Evolutionary conservation across 805 yeast species (phyloP), one percentile per base, ranked within the genome.

Genomic region (Jamesozyma lodderae): DNA sequence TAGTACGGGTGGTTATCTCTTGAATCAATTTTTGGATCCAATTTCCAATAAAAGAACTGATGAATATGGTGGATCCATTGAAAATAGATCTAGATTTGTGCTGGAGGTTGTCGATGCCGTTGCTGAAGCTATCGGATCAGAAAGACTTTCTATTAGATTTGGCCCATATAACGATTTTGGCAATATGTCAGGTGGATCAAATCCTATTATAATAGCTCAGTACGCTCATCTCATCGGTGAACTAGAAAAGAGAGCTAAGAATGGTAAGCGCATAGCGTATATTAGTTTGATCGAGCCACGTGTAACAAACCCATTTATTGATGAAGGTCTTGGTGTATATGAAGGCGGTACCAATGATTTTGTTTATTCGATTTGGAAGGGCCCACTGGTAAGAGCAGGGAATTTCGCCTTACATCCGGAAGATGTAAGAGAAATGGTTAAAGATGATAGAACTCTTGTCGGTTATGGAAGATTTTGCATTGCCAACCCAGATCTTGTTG

Each of bases 1-100:
- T 52, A 64, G 64, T 24, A 84, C 85, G 13, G 77, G 77, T 51
- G 84, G 85, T 10, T 79, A 74, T 49, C 55, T 79, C 38, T 47
- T 73, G 28, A 65, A 68, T 55, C 72, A 73, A 55, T 77, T 79
- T 48, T 51, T 77, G 45, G 70, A 73, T 31, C 62, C 65, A 13
- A 40, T 57, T 13, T 59, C 66, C 35, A 67, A 67, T 49, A 53
- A 70, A 31, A 52, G 67, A 57, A 64, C 67, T 5, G 79, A 73
- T 51, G 62, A 68, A 46, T 73, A 72, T 44, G 79, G 77, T 41
- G 77, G 75, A 4, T 56, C 66, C 6, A 64, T 69, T 47, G 73
- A 68, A 47, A 66, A 72, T 45, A 62, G 73, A 49, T 59, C 67
- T 8, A 55, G 70, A 41, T 60, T 69, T 27, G 44, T 60, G 15